These are phyloP conservation scores for Microdochium paspali DNA, from an alignment of 2,329 filamentous ascomycete species.

Conservation along the genomic window DNA sequence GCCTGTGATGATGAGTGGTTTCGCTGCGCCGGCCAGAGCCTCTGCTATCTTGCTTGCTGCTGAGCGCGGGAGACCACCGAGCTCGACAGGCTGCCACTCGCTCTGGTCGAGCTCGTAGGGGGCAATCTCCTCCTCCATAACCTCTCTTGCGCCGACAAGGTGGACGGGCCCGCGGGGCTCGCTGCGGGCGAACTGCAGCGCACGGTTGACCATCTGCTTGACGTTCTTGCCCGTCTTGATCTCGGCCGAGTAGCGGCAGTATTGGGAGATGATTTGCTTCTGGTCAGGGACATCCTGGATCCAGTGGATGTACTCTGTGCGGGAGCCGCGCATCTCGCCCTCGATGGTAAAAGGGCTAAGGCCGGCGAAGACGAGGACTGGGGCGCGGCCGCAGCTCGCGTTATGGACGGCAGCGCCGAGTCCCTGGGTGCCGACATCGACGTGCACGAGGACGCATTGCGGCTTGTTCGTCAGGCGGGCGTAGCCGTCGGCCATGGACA, in stretches of 20 bases:
- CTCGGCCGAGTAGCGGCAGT: constrained; percentile 76
- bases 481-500: constrained; percentile 79
- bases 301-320: constrained; percentile 82
- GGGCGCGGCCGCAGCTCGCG: constrained; percentile 63
- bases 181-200: constrained; percentile 70
- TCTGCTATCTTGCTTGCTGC: constrained; percentile 52
- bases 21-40: constrained; percentile 52
- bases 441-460: constrained; percentile 71
- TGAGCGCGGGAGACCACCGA: constrained; percentile 44
- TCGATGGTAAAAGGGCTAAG: constrained; percentile 69
- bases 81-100: constrained; percentile 61
- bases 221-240: constrained; percentile 78
- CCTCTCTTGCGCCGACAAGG: constrained; percentile 66
- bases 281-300: constrained; percentile 79
- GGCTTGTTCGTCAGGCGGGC: constrained; percentile 62
- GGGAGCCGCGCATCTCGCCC: constrained; percentile 66
- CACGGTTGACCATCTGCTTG: constrained; percentile 82
- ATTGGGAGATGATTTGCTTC: constrained; percentile 71
- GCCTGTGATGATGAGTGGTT: constrained; percentile 62
- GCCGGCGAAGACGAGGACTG: constrained; percentile 70
- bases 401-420: constrained; percentile 74
- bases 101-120: constrained; percentile 60
- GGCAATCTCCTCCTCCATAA: constrained; percentile 77
- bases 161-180: constrained; percentile 76
- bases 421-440: constrained; percentile 74